Conservation (phyloP, 2,329 filamentous ascomycete genomes). For the Basipetospora chlamydospora region DNA sequence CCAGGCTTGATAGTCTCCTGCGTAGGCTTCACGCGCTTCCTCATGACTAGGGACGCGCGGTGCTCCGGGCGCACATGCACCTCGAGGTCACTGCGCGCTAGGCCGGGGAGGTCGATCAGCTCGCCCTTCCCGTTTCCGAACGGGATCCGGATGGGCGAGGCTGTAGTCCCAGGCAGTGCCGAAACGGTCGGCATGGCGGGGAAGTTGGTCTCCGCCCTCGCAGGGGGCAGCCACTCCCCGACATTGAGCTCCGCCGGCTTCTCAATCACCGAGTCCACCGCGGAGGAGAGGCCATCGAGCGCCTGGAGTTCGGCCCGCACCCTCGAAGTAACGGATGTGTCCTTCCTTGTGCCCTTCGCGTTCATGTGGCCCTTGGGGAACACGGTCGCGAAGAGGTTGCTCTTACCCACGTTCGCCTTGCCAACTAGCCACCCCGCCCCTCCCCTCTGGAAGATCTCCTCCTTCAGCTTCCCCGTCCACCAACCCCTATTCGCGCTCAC, state of each 20-base stretch:
- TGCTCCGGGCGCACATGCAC: slow-evolving; percentile 53
- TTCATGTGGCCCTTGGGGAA: slow-evolving; percentile 54
- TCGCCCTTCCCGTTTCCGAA: slow-evolving; percentile 81
- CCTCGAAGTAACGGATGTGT: no score
- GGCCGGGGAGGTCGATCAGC: slow-evolving; percentile 80
- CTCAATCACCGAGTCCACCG: slow-evolving; percentile 33
- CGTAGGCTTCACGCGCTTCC: slow-evolving; percentile 54
- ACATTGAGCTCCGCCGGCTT: slow-evolving; percentile 30
- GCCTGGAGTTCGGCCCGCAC: no score
- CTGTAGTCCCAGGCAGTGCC: slow-evolving; percentile 79
- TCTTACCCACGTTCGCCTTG: slow-evolving; percentile 98
- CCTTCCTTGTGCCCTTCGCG: neutral
- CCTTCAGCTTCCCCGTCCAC: slow-evolving; percentile 81
- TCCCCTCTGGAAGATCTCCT: slow-evolving; percentile 70
- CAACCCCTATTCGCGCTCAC: slow-evolving; percentile 77
- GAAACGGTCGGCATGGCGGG: slow-evolving; percentile 80
- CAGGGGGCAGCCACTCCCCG: slow-evolving; percentile 56
- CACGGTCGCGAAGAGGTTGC: slow-evolving; percentile 72
- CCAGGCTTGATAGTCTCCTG: slow-evolving; percentile 59
- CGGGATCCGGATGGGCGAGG: slow-evolving; percentile 82
- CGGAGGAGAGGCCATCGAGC: slow-evolving; percentile 22
- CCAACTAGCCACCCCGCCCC: slow-evolving; percentile 92
- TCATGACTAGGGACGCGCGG: slow-evolving; percentile 63
- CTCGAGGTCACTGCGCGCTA: slow-evolving; percentile 61
- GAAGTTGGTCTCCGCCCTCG: slow-evolving; percentile 57